Evolutionary conservation across 2,329 filamentous ascomycete species (phyloP).

Genomic region (Piedraia hortae): DNA sequence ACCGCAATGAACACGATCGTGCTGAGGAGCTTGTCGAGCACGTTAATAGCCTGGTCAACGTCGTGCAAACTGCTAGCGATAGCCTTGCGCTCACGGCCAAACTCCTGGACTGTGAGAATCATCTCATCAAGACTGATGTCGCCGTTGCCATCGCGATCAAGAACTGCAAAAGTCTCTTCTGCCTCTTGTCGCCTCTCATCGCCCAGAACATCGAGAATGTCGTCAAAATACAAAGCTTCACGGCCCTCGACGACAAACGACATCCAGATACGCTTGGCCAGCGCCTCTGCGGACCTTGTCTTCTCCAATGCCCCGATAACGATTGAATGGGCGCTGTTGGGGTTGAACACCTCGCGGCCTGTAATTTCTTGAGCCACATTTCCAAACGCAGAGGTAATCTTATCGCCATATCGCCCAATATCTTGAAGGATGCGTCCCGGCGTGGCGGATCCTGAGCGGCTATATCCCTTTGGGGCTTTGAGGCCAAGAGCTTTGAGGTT

Average conservation of each 20-base stretch:
- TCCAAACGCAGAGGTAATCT: constrained; percentile 76
- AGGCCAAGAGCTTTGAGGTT: constrained; percentile 28
- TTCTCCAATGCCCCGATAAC: constrained; percentile 76
- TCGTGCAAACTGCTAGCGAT: constrained; percentile 90
- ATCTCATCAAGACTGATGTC: constrained; percentile 92
- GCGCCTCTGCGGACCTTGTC: constrained; percentile 57
- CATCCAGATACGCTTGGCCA: constrained; percentile 92
- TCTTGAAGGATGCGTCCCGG: constrained; percentile 52
- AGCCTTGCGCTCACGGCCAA: constrained; percentile 63
- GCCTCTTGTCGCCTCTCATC: constrained; percentile 45
- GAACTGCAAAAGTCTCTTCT: constrained; percentile 52
- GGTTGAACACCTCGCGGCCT: constrained; percentile 84
- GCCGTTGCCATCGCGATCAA: constrained; percentile 74
- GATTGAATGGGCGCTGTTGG: constrained; percentile 67
- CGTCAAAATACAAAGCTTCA: constrained; percentile 51
- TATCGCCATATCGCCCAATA: constrained; percentile 57
- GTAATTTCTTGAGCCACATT: constrained; percentile 87
- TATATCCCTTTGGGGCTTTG: constrained; percentile 23
- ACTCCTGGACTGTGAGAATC: constrained; percentile 61
- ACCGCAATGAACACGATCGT: constrained; percentile 56
- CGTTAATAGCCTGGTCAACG: constrained; percentile 77
- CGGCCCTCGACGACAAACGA: constrained; percentile 81
- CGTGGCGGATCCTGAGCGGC: constrained; percentile 34
- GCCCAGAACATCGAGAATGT: constrained; percentile 71
- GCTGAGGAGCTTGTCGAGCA: constrained; percentile 64